phyloP scores from a whole-genome alignment of 768 basidiomycete species.

The Pleurotus djamor region DNA sequence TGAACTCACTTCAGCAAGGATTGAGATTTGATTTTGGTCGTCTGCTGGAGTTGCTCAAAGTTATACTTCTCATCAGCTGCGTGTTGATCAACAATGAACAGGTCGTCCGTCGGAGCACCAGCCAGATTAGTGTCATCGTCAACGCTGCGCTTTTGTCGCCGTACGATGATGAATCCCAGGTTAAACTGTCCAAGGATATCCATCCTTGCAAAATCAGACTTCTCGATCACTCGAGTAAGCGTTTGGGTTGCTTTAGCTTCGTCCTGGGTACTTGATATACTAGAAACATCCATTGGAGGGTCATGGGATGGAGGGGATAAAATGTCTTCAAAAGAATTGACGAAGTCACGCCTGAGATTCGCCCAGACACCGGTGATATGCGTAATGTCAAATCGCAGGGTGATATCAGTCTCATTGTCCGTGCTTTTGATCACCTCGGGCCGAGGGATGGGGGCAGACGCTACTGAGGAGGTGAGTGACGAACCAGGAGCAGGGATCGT shows the following conservation, averaged over 20 bases:
- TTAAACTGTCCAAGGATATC: conserved; percentile 93
- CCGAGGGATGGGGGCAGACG: conserved; percentile 18
- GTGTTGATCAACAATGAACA: conserved; percentile 97
- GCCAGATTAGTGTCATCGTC: conserved; percentile 9
- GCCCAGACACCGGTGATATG: conserved; percentile 23
- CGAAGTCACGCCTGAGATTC: conserved; percentile 5
- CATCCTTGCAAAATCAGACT: conserved; percentile 85
- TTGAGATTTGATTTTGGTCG: conserved; percentile 89
- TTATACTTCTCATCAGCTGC: conserved; percentile 99
- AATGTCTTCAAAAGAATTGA: neutral
- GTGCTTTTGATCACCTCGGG: conserved; percentile 40
- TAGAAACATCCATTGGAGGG: conserved; percentile 25
- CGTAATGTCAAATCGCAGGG: conserved; percentile 30
- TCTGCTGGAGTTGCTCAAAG: conserved; percentile 90
- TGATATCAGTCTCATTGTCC: conserved; percentile 18
- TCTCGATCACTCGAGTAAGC: conserved; percentile 82
- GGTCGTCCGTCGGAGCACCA: conserved; percentile 60
- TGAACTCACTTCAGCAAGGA: conserved; percentile 69
- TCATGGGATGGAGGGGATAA: neutral
- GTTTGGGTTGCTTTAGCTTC: conserved; percentile 59
- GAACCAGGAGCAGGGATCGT: conserved; percentile 11
- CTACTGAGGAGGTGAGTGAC: conserved; percentile 5
- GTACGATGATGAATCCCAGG: conserved; percentile 87
- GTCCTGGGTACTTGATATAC: conserved; percentile 39
- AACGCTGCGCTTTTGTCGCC: conserved; percentile 41